Evolutionary conservation across 2,329 filamentous ascomycete genomes (phyloP).

Genomic region (Penicillium janthinellum): DNA sequence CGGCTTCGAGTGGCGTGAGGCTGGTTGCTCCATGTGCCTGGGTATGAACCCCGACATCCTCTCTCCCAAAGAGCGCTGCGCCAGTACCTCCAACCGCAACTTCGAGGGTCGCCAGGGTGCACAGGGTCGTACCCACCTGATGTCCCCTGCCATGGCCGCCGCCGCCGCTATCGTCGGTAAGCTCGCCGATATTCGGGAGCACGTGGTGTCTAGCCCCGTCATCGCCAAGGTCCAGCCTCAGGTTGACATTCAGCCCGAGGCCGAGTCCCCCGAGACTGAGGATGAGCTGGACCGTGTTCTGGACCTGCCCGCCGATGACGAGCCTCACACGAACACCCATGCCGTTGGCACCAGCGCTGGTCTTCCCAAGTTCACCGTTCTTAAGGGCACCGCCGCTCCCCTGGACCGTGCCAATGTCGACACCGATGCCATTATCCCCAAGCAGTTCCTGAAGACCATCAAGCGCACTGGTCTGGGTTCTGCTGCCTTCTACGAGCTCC

Average conservation of each 20-base stretch:
- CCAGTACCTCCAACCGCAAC: conserved; percentile 94
- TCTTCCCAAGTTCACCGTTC: conserved; percentile 78
- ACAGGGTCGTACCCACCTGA: conserved; percentile 85
- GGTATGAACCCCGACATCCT: conserved; percentile 99
- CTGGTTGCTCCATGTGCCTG: conserved; percentile 97
- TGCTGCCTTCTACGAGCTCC: conserved; percentile 83
- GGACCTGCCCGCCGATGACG: conserved; percentile 64
- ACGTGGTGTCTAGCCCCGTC: conserved; percentile 57
- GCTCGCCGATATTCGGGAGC: conserved; percentile 85
- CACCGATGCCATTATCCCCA: conserved; percentile 99
- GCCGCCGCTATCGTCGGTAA: conserved; percentile 87
- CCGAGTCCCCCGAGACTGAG: conserved; percentile 62
- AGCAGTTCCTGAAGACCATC: conserved; percentile 99
- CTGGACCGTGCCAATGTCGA: conserved; percentile 89
- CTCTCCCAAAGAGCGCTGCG: conserved; percentile 87
- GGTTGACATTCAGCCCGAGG: conserved; percentile 61
- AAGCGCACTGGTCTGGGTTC: conserved; percentile 91
- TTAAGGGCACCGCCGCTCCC: conserved; percentile 85
- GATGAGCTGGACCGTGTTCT: conserved; percentile 65
- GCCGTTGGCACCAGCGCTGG: conserved; percentile 57
- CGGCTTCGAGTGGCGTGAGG: conserved; percentile 97
- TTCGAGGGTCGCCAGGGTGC: conserved; percentile 97
- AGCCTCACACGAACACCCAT: conserved; percentile 63
- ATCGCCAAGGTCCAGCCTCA: conserved; percentile 56
- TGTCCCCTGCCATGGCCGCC: conserved; percentile 97